Conservation (phyloP, 305 asterid species). For the Monarda citriodora region DNA sequence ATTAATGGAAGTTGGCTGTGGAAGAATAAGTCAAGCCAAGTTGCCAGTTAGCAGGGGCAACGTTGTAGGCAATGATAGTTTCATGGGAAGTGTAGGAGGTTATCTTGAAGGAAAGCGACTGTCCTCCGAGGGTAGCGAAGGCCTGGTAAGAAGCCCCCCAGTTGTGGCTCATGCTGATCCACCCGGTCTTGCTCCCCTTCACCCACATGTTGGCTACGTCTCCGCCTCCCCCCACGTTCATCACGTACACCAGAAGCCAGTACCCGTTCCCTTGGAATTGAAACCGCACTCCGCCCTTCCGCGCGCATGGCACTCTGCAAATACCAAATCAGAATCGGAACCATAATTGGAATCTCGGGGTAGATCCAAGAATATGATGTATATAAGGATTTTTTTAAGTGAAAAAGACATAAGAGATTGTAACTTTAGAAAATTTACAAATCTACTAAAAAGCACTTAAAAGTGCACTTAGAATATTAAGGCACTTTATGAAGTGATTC, state of each 20-base stretch:
- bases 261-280: constrained; percentile 85
- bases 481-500: no score
- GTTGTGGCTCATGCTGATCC: constrained; percentile 97
- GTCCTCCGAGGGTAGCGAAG: constrained; percentile 70
- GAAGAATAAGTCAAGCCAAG: constrained; percentile 65
- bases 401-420: no score
- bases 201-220: constrained; percentile 74
- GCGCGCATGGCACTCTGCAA: constrained; percentile 63
- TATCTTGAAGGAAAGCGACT: constrained; percentile 78
- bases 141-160: constrained; percentile 99
- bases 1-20: constrained; percentile 62
- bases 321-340: background rate
- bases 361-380: no score
- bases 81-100: constrained; percentile 76
- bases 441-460: no score
- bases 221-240: constrained; percentile 88
- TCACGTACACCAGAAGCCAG: constrained; percentile 85
- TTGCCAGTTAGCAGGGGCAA: constrained; percentile 81
- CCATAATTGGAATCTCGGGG: no score
- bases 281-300: constrained; percentile 61
- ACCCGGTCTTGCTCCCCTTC: constrained; percentile 73
- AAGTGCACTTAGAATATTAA: no score
- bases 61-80: constrained; percentile 62
- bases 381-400: no score
- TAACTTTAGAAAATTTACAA: no score